These are phyloP conservation scores for Lactarius quietus DNA, from an alignment of 768 basidiomycete species.

Conservation along the genomic window DNA sequence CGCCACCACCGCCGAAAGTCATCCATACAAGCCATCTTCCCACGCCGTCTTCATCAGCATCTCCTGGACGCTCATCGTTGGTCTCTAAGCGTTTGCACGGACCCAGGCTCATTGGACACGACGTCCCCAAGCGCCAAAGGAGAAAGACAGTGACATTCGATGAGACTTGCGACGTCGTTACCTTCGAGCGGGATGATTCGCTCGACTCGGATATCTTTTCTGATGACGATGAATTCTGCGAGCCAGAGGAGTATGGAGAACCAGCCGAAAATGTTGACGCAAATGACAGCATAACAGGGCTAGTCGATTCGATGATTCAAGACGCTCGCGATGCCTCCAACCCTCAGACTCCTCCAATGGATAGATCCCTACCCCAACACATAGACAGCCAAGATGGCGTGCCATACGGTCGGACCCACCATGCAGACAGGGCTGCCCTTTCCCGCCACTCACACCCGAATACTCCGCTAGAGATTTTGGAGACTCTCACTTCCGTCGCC, in stretches of 20 bases:
- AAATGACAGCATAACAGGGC: slow-evolving; percentile 63
- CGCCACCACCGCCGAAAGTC: slow-evolving; percentile 19
- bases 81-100: slow-evolving; percentile 74
- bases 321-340: slow-evolving; percentile 36
- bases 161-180: slow-evolving; percentile 76
- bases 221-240: slow-evolving; percentile 31
- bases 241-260: slow-evolving; percentile 22
- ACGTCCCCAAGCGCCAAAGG: slow-evolving; percentile 40
- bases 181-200: slow-evolving; percentile 63
- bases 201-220: slow-evolving; percentile 41
- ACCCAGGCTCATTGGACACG: slow-evolving; percentile 52
- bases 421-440: slow-evolving; percentile 49
- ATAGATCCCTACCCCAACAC: slow-evolving; percentile 45
- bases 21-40: slow-evolving; percentile 21
- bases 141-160: slow-evolving; percentile 79
- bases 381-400: slow-evolving; percentile 62
- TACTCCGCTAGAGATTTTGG: slow-evolving; percentile 22
- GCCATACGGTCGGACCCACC: slow-evolving; percentile 61
- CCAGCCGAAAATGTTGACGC: slow-evolving; percentile 26
- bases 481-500: slow-evolving; percentile 6
- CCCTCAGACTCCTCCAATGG: slow-evolving; percentile 42
- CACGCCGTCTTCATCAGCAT: slow-evolving; percentile 35
- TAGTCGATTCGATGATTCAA: slow-evolving; percentile 67
- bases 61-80: slow-evolving; percentile 62
- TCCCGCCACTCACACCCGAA: slow-evolving; percentile 33